Evolutionary conservation across 2,329 filamentous ascomycete species (phyloP), one percentile per base, ranked within the genome.

Genomic region (Talaromyces albobiverticillius): DNA sequence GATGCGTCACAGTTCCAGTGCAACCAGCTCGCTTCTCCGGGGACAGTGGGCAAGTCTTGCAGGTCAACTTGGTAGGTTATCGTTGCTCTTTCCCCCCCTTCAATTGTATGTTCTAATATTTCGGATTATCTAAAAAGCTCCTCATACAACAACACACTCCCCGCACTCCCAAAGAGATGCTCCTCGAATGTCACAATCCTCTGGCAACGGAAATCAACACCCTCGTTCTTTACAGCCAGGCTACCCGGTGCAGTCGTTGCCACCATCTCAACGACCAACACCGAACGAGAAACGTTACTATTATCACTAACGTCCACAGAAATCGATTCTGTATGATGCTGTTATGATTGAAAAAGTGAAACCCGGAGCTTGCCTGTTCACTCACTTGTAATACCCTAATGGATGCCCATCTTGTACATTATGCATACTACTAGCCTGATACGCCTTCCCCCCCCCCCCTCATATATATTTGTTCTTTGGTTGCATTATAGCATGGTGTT

Each of bases 11-110:
- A 32, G 43, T 47, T 23, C 48, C 20, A 36, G 16, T 48, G 6
- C 29, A 16, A n/a, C 41, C 4, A 32, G 48, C 20, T 58, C 50
- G 41, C 47, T 29, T 42, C 4, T 34, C 18, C 53, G 53, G 14
- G 62, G 61, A 4, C 57, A 61, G 38, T 69, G 64, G 66, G 58
- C 60, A 14, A 60, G 60, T 13, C 53, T 65, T 31, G 62, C 62
- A 9, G 56, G 61, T 42, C 57, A 64, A 14, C 55, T 66, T 51
- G 60, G 54, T 36, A 53, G 57, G 32, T 41, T 40, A 29, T 29
- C n/a, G 11, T 22, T 23, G 3, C 13, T 6, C 20, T 26, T 14
- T 4, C n/a, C n/a, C n/a, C n/a, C n/a, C 41, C 7, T n/a, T 41
- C 26, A 13, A 25, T 38, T 16, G 4, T 38, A 14, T 7, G 4